These are phyloP conservation scores for Leccinum cinnamomeum DNA, from an alignment of 1,284 basidiomycete species.

Conservation along the genomic window DNA sequence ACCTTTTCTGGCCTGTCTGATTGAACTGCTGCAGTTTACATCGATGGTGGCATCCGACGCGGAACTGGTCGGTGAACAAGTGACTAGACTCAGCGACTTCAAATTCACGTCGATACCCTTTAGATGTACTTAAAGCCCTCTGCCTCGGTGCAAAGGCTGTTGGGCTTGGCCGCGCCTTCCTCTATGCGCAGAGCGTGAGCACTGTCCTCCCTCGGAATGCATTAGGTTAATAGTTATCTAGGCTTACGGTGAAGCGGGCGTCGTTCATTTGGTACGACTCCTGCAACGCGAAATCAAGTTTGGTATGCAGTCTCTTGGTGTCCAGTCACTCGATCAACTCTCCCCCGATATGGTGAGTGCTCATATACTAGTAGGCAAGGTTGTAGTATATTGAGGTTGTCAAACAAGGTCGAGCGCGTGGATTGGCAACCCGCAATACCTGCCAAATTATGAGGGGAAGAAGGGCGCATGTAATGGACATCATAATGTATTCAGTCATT, in stretches of 20 bases:
- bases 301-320: slow-evolving; percentile 80
- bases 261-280: slow-evolving; percentile 71
- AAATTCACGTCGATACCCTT: background rate
- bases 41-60: slow-evolving; percentile 85
- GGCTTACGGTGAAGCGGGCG: slow-evolving; percentile 84
- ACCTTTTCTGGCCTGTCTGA: slow-evolving; percentile 2
- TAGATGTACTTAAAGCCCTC: slow-evolving; percentile 87
- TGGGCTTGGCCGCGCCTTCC: slow-evolving; percentile 85
- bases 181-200: slow-evolving; percentile 86
- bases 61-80: slow-evolving; percentile 62
- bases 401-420: slow-evolving; percentile 61
- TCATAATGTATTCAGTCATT: background rate
- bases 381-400: slow-evolving; percentile 50
- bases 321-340: slow-evolving; percentile 66
- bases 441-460: slow-evolving; percentile 21
- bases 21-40: slow-evolving; percentile 57
- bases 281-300: slow-evolving; percentile 80
- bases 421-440: slow-evolving; percentile 56
- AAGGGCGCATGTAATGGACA: background rate
- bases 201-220: slow-evolving; percentile 4
- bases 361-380: background rate
- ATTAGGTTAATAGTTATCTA: slow-evolving; percentile 29
- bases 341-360: slow-evolving; percentile 73
- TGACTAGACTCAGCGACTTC: background rate
- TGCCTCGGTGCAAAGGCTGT: slow-evolving; percentile 90